Evolutionary conservation across 2,329 filamentous ascomycete genomes (phyloP).

Genomic region (Orbilia quercus): DNA sequence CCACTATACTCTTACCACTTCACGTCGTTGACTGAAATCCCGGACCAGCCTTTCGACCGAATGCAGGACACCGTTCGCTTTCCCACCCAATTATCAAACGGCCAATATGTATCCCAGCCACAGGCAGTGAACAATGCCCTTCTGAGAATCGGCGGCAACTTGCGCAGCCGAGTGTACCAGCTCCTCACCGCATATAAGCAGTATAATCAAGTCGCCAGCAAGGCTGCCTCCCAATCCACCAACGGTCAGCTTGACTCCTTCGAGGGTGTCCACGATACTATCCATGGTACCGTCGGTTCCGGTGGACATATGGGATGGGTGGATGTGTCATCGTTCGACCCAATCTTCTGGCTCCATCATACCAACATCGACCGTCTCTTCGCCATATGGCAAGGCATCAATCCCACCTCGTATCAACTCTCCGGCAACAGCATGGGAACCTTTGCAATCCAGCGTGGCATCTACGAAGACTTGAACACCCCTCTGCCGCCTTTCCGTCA

Average conservation of each 20-base stretch:
- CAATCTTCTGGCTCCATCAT: constrained; percentile 81
- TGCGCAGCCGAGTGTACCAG: constrained; percentile 71
- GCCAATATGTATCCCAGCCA: constrained; percentile 40
- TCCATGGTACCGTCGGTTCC: constrained; percentile 48
- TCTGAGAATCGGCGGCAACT: constrained; percentile 20
- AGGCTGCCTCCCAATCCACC: constrained; percentile 63
- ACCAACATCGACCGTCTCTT: constrained; percentile 78
- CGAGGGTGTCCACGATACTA: constrained; percentile 49
- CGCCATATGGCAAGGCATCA: constrained; percentile 79
- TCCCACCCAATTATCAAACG: constrained; percentile 19
- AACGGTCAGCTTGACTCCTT: constrained; percentile 34
- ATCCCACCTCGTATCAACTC: constrained; percentile 66
- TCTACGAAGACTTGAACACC: constrained; percentile 57
- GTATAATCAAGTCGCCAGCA: constrained; percentile 76
- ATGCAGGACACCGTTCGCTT: constrained; percentile 38
- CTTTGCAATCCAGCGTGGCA: constrained; percentile 36
- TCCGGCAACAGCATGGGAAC: constrained; percentile 26
- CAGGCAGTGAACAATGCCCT: constrained; percentile 37
- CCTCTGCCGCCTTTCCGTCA: constrained; percentile 58
- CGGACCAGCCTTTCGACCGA: constrained; percentile 26
- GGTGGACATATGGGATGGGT: constrained; percentile 68
- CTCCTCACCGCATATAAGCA: constrained; percentile 75
- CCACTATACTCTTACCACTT: constrained; percentile 73
- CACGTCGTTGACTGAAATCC: constrained; percentile 60
- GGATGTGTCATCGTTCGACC: constrained; percentile 80